Evolutionary conservation across 2,329 filamentous ascomycete species (phyloP).

Genomic region (Colletotrichum lentis): DNA sequence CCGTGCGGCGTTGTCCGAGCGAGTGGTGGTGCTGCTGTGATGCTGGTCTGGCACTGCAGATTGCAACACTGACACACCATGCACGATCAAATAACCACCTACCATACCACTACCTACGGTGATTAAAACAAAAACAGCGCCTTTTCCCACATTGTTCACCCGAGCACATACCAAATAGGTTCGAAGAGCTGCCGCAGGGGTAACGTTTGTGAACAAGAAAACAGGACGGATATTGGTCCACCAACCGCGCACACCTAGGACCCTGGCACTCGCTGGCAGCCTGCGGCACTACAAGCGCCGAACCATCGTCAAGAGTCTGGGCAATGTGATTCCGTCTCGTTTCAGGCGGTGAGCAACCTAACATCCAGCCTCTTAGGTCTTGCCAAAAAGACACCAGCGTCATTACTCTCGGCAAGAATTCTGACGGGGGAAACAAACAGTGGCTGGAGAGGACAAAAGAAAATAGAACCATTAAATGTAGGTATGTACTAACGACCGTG

Average conservation of each 20-base stretch:
- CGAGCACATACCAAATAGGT: too few species aligned
- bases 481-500: slow-evolving; percentile 39
- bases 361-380: not conserved
- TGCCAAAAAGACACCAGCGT: not conserved
- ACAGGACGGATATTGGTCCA: slow-evolving; percentile 2
- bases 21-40: not conserved
- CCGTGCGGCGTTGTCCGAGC: slow-evolving; percentile 4
- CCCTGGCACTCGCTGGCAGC: slow-evolving; percentile 24
- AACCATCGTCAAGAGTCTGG: slow-evolving; percentile 2
- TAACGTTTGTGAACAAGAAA: too few species aligned
- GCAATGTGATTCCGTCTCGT: slow-evolving; percentile 11
- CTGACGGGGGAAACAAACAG: not conserved
- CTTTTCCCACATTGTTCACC: too few species aligned
- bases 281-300: slow-evolving; percentile 8
- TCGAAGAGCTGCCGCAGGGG: not conserved
- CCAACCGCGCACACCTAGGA: slow-evolving; percentile 8
- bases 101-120: too few species aligned
- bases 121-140: too few species aligned
- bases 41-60: not conserved
- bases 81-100: not conserved
- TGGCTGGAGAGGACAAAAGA: not conserved
- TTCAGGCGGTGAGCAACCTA: slow-evolving; percentile 13
- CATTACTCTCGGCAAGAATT: not conserved
- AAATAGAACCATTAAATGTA: slow-evolving; percentile 36
- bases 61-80: not conserved